Evolutionary conservation across 176 grass and related monocot genomes (phyloP), one percentile per base, ranked within the genome.

Genomic region (Urochloa ruziziensis): DNA sequence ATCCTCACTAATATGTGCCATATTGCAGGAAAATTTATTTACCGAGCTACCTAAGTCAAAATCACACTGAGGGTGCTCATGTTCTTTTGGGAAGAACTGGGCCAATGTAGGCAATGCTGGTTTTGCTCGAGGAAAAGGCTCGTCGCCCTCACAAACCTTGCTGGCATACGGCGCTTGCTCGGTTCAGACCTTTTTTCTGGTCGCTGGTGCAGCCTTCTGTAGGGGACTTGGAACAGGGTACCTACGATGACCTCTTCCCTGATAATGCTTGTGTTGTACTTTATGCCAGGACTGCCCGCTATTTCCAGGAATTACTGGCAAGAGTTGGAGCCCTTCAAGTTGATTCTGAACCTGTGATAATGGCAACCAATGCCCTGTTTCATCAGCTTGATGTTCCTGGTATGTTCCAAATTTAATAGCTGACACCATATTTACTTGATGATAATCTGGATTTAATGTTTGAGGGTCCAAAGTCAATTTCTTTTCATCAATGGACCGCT

Each of bases 221-320:
- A 1, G 0, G 0, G 0, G 0, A 4, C 1, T 68, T 11, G 21
- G 2, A 4, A 3, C 2, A 12, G 17, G 4, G 17, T 6, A 7
- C 12, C 13, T 25, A 13, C 24, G 13, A 37, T 75, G 0, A 3
- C 10, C 2, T n/a, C 34, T 54, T 28, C 18, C 23, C 24, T 54
- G 49, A 6, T n/a, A 8, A 40, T 15, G 2, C 10, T 8, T 5
- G 9, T 8, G 39, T 8, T 40, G 39, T 40, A 40, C 39, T 40
- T 40, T 8, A 40, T 40, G 39, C 39, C 39, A 40, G 39, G 39
- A 40, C 10, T 40, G 39, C 10, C 10, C 39, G 10, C 39, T 40
- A 40, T 8, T 40, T 40, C 39, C 10, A 40, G 39, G 39, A 40
- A 40, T 40, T 40, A 40, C 10, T 40, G 39, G 39, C 39, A 8